Evolutionary conservation across 2,329 filamentous ascomycete genomes (phyloP), one percentile per base, ranked within the genome.

Genomic region (Talaromyces piceae): DNA sequence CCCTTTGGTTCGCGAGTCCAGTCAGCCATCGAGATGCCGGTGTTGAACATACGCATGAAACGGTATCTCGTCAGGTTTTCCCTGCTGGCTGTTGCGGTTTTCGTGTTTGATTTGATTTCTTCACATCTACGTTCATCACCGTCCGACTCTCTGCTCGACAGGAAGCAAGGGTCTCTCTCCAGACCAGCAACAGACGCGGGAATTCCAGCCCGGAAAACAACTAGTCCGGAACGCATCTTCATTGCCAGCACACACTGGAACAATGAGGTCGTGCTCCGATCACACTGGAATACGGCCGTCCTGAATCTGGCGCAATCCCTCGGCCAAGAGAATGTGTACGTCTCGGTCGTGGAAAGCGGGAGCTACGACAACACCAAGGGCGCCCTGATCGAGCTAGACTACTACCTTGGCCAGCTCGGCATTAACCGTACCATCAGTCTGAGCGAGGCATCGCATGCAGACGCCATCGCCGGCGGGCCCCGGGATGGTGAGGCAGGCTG

Each of bases 201-300:
- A n/a, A n/a, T n/a, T n/a, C n/a, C n/a, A n/a, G n/a, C n/a, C n/a
- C n/a, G n/a, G n/a, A 13, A 13, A 12, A 25, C 39, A 25, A 4
- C 20, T 1, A 9, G 20, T 43, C 5, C 28, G 9, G 60, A 66
- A 48, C 60, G 64, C 3, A 77, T 88, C 55, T 88, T 81, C 68
- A 86, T 89, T 54, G 80, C 83, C 4, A 80, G 79, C 54, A 80
- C 84, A 62, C 83, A 86, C 61, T 87, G 83, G 76, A 87, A 86
- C 59, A 80, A 80, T 56, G 84, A 78, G 53, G 62, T 64, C 1
- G 70, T 87, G 22, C 72, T 88, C 2, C 74, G 78, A 6, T 70
- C 71, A 4, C 76, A 83, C 58, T 88, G 85, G 84, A 82, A 76
- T 55, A 66, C 74, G 5, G 81, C 81, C 0, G 70, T 88, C 2